Conservation (phyloP, 495 filamentous ascomycete genomes). For the Penicillium verhagenii region DNA sequence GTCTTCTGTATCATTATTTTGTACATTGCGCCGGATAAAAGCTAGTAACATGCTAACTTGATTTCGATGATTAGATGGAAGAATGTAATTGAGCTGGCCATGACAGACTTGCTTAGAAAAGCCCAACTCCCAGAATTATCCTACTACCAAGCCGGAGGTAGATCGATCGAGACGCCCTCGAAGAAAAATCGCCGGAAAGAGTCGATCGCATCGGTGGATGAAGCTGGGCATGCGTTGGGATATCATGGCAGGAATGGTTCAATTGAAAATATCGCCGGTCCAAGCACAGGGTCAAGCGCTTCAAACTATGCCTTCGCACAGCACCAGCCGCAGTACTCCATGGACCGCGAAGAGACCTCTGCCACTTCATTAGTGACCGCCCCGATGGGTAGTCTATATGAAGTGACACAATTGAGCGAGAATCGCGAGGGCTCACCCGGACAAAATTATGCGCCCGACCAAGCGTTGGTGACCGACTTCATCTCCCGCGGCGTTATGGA, state of each 20-base stretch:
- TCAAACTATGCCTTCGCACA: conserved; percentile 20
- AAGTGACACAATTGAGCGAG: conserved; percentile 57
- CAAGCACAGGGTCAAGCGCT: conserved; percentile 14
- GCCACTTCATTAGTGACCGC: conserved; percentile 49
- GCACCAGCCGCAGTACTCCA: conserved; percentile 36
- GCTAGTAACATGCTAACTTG: conserved; percentile 5
- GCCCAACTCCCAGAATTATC: conserved; percentile 46
- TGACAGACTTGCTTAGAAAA: conserved; percentile 47
- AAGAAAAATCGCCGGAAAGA: conserved; percentile 38
- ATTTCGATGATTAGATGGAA: conserved; percentile 38
- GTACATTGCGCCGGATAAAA: not conserved
- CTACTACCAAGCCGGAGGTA: conserved; percentile 43
- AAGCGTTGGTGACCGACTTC: conserved; percentile 49
- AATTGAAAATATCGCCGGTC: conserved; percentile 8
- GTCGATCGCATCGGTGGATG: conserved; percentile 43
- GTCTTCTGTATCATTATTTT: conserved; percentile 7
- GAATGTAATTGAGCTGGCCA: conserved; percentile 44
- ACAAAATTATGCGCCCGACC: conserved; percentile 35
- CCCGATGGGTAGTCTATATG: conserved; percentile 59
- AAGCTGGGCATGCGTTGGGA: conserved; percentile 14
- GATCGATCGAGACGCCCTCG: conserved; percentile 33
- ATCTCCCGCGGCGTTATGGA: conserved; percentile 49
- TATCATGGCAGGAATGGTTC: conserved; percentile 19
- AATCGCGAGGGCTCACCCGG: conserved; percentile 40
- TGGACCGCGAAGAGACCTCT: conserved; percentile 44